Evolutionary conservation across 2,329 filamentous ascomycete genomes (phyloP), one percentile per base, ranked within the genome.

Genomic region (Hypoxylon sp.): DNA sequence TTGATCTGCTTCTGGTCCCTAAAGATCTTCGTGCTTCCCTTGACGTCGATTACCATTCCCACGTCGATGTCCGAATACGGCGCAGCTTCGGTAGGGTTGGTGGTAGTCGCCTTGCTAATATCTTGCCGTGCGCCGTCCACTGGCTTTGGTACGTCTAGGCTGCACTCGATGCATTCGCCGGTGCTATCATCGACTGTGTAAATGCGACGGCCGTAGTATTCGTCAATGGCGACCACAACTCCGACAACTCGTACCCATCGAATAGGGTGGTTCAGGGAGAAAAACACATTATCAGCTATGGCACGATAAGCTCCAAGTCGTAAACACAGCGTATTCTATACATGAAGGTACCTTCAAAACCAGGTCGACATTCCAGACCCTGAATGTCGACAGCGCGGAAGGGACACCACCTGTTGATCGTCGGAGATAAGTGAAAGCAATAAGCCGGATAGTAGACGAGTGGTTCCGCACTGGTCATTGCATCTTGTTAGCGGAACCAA

Each of bases 241-340:
- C 92, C 92, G 6, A 88, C 84, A 30, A 94, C 76, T 64, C 89
- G 88, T 55, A 91, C 85, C 86, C 89, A 94, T 82, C 88, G 87
- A 70, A 94, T 87, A 0, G 91, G 91, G 68, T 94, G 87, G 75
- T 93, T 94, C 51, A 82, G 77, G 78, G 88, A 83, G 76, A 93
- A 93, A 73, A 83, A 89, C 32, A 89, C 80, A 66, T 84, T 79
- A 71, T 87, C 84, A 50, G 82, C 84, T 80, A n/a, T 24, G 53
- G 28, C 4, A 51, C 26, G 47, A 47, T 66, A 20, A 68, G 59
- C 59, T 43, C 17, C 19, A 32, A 17, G 11, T 53, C 34, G 24
- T 13, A 32, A n/a, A 28, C 22, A 24, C 6, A 24, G 41, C 4
- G 6, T 26, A 43, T 19, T 52, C 19, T 41, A 22, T 8, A 46